These are phyloP conservation scores for Apostasia shenzhenica DNA, from an alignment of 106 monocot genomes.

Conservation along the genomic window DNA sequence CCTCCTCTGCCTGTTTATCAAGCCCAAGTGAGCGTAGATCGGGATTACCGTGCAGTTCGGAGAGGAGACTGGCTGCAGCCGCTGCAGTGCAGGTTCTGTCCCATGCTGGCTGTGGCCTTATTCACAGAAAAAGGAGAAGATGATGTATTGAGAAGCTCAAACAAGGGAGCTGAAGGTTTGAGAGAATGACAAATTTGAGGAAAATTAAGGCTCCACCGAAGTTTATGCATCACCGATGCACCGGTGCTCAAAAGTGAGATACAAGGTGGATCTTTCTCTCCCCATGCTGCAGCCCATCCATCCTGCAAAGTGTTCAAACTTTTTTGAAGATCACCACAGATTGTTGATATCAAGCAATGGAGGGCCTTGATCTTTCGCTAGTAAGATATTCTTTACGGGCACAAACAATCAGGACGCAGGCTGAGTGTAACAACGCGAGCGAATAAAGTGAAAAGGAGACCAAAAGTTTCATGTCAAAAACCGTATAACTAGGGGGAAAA, in stretches of 20 bases:
- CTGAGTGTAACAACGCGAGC: too few relatives aligned
- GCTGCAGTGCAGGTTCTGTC: slow-evolving; percentile 95
- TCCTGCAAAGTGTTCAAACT: slow-evolving; percentile 29
- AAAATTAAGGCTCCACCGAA: slow-evolving; percentile 36
- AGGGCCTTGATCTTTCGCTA: too few relatives aligned
- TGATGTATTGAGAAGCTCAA: neutral
- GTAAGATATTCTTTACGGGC: too few relatives aligned
- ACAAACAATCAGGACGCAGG: too few relatives aligned
- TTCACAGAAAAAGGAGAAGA: neutral
- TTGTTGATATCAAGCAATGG: too few relatives aligned
- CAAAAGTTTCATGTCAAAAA: too few relatives aligned
- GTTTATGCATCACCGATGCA: slow-evolving; percentile 85
- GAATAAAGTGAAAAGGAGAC: too few relatives aligned
- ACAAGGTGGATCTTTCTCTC: slow-evolving; percentile 71
- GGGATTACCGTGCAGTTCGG: slow-evolving; percentile 48
- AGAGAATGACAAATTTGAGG: neutral
- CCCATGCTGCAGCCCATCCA: slow-evolving; percentile 49
- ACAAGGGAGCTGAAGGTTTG: neutral
- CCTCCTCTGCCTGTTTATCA: slow-evolving; percentile 65
- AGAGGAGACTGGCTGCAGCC: slow-evolving; percentile 84
- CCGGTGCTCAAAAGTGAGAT: slow-evolving; percentile 50
- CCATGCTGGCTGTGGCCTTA: slow-evolving; percentile 94
- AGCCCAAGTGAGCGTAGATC: slow-evolving; percentile 25
- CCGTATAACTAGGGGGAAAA: too few relatives aligned
- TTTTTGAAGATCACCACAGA: neutral